phyloP scores from a whole-genome alignment of 306 rosid species.

The Castanea sativa region DNA sequence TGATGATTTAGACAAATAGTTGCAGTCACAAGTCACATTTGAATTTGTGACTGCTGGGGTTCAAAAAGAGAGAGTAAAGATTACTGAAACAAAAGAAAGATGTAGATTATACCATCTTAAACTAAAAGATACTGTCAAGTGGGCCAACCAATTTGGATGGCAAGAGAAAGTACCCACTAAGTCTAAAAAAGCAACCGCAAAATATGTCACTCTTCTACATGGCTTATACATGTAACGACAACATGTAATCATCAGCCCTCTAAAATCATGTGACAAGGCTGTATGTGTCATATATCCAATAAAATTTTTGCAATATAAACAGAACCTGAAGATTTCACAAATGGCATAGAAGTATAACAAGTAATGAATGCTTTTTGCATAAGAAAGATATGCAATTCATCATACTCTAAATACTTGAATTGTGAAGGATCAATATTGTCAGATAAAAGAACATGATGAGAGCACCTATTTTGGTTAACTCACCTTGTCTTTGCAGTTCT shows the following conservation, averaged over 20 bases:
- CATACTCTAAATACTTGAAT: neutral
- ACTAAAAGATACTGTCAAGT: neutral
- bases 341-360: neutral
- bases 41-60: neutral
- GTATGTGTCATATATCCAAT: neutral
- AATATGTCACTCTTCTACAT: neutral
- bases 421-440: neutral
- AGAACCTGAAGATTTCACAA: neutral
- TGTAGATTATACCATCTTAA: constrained; percentile 1
- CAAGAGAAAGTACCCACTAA: neutral
- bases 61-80: neutral
- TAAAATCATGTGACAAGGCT: neutral
- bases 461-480: constrained; percentile 17
- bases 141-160: neutral
- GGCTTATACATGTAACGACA: neutral
- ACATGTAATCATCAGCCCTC: neutral
- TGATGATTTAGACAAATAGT: neutral
- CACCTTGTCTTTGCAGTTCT: constrained; percentile 80
- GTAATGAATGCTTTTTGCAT: neutral
- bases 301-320: neutral
- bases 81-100: neutral
- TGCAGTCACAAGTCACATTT: neutral
- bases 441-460: neutral
- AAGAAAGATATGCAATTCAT: neutral
- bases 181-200: neutral